phyloP scores from a whole-genome alignment of 2,329 filamentous ascomycete genomes.

The Corniculantispora saksenae region DNA sequence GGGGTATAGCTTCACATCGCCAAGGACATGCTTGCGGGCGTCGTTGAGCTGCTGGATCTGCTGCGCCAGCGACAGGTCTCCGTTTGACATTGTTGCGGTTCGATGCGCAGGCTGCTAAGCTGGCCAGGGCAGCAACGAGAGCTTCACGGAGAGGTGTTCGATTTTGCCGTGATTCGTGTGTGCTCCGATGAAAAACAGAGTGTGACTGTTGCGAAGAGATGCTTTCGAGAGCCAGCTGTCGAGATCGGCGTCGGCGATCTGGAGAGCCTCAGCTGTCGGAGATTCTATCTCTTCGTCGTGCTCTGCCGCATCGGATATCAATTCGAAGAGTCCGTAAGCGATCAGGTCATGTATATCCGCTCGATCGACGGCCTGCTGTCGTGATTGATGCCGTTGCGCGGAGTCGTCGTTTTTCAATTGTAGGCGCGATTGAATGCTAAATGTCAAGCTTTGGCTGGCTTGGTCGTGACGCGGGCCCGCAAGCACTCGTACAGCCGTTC shows the following conservation, averaged over 20 bases:
- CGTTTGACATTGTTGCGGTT: constrained; percentile 48
- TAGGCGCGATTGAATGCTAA: constrained; percentile 2
- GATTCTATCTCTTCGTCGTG: constrained; percentile 17
- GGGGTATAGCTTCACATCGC: constrained; percentile 84
- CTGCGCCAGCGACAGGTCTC: constrained; percentile 63
- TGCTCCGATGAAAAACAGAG: background rate
- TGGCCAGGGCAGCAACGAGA: background rate
- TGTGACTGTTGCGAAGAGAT: background rate
- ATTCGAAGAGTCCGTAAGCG: background rate
- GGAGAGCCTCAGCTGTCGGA: constrained; percentile 8
- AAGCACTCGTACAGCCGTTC: background rate
- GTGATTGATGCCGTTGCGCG: constrained; percentile 6
- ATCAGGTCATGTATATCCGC: background rate
- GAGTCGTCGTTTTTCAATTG: constrained; percentile 9
- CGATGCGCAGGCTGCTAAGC: background rate
- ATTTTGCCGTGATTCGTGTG: background rate
- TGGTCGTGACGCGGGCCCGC: constrained; percentile 17
- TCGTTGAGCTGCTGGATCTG: constrained; percentile 87
- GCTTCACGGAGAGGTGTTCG: background rate
- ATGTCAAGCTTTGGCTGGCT: constrained; percentile 14
- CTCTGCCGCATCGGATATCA: background rate
- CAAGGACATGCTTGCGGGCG: constrained; percentile 85
- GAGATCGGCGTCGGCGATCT: constrained; percentile 8
- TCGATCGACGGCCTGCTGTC: background rate
- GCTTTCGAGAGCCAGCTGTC: constrained; percentile 10